Evolutionary conservation across 2,329 filamentous ascomycete genomes (phyloP).

Genomic region (Arthroderma sp.): DNA sequence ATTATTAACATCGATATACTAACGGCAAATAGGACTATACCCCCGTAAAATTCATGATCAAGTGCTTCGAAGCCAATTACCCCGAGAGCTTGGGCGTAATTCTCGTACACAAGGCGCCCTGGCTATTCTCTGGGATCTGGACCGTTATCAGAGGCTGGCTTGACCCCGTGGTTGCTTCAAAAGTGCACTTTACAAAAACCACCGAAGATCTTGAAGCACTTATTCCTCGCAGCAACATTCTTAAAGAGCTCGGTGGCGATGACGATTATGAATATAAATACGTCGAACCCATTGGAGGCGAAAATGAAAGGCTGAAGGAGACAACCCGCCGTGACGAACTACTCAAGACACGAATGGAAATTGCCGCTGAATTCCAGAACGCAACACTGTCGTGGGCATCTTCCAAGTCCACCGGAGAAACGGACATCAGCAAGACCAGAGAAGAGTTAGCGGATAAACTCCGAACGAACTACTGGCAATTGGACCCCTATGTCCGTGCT

Average conservation of each 20-base stretch:
- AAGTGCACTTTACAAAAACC: conserved; percentile 85
- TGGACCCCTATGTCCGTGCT: conserved; percentile 79
- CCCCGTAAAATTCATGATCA: conserved; percentile 98
- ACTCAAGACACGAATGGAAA: conserved; percentile 47
- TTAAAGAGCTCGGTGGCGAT: conserved; percentile 72
- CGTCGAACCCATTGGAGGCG: conserved; percentile 58
- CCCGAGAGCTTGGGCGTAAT: conserved; percentile 83
- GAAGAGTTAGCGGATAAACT: conserved; percentile 52
- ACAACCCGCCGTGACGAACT: conserved; percentile 53
- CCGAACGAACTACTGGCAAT: conserved; percentile 67
- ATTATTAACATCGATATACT: conserved; percentile 9
- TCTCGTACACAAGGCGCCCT: conserved; percentile 89
- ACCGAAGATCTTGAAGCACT: conserved; percentile 65
- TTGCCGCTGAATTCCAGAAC: conserved; percentile 64
- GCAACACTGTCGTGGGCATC: conserved; percentile 66
- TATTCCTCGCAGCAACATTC: conserved; percentile 58
- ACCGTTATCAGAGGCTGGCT: conserved; percentile 91
- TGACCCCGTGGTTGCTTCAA: conserved; percentile 86
- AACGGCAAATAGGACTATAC: conserved; percentile 60
- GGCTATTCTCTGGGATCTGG: conserved; percentile 98
- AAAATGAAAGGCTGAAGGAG: conserved; percentile 65
- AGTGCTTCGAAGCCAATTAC: conserved; percentile 98
- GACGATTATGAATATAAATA: conserved; percentile 80
- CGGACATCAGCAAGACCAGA: conserved; percentile 45
- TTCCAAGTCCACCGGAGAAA: conserved; percentile 37